Evolutionary conservation across 108 stramenopile species (phyloP).

Genomic region (Pseudonitzschia delicatissima): DNA sequence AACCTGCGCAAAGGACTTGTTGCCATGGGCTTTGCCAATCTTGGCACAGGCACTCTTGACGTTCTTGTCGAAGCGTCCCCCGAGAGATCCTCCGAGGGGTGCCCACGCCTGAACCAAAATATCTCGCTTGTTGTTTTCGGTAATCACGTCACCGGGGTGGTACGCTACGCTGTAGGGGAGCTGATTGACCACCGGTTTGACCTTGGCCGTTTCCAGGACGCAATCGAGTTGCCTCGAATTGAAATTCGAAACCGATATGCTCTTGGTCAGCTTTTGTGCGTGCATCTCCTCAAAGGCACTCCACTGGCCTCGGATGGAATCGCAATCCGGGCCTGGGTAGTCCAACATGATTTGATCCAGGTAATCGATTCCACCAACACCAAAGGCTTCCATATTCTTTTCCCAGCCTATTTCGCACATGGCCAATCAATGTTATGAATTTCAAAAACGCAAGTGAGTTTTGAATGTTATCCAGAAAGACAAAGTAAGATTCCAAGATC

Average conservation of each 20-base stretch:
- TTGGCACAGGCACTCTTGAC: conserved; percentile 44
- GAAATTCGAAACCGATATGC: conserved; percentile 73
- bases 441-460: too few relatives aligned
- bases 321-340: conserved; percentile 73
- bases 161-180: conserved; percentile 65
- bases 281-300: conserved; percentile 68
- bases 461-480: too few relatives aligned
- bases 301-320: conserved; percentile 77
- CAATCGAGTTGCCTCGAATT: conserved; percentile 58
- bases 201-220: conserved; percentile 45
- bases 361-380: conserved; percentile 58
- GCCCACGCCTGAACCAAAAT: conserved; percentile 79
- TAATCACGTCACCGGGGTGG: conserved; percentile 47
- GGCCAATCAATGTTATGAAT: too few relatives aligned
- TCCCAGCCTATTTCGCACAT: conserved; percentile 53
- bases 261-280: conserved; percentile 41
- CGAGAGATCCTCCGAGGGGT: conserved; percentile 46
- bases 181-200: conserved; percentile 72
- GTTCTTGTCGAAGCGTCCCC: conserved; percentile 38
- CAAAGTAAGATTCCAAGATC: too few relatives aligned
- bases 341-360: conserved; percentile 82
- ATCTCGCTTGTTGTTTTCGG: conserved; percentile 57
- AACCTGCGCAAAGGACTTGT: conserved; percentile 63
- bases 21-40: conserved; percentile 68
- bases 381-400: conserved; percentile 61